phyloP scores from a whole-genome alignment of 164 flowering plant species.

The Pachysandra terminalis region DNA sequence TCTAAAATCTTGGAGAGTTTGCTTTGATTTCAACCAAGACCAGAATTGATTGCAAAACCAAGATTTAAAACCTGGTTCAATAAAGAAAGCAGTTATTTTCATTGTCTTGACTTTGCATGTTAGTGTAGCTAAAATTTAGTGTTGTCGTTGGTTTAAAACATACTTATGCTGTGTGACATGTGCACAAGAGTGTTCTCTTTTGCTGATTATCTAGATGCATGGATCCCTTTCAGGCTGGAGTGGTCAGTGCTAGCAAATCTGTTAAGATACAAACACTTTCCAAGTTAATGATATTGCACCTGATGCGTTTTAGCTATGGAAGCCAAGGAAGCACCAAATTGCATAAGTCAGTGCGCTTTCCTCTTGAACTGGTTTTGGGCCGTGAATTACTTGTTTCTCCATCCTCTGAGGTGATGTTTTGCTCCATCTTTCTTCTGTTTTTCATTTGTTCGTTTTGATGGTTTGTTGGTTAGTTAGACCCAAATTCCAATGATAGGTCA shows the following conservation, averaged over 20 bases:
- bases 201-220: no score
- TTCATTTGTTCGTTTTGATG: not conserved
- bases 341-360: conserved; percentile 81
- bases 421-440: not conserved
- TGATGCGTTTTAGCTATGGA: conserved; percentile 95
- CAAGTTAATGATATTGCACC: conserved; percentile 86
- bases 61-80: not conserved
- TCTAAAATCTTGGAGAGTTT: no score
- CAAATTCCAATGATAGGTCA: not conserved
- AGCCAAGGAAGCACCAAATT: conserved; percentile 87
- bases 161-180: no score
- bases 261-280: conserved; percentile 75
- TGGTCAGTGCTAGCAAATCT: conserved; percentile 84
- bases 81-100: not conserved
- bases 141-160: no score
- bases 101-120: not conserved
- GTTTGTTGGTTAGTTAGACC: not conserved
- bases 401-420: conserved; percentile 54
- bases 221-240: conserved; percentile 42
- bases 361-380: conserved; percentile 67
- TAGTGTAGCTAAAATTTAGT: not conserved
- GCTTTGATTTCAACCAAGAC: no score
- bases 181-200: no score
- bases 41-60: no score
- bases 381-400: conserved; percentile 78